Conservation (phyloP, 1,284 basidiomycete species). For the Sparassis latifolia region DNA sequence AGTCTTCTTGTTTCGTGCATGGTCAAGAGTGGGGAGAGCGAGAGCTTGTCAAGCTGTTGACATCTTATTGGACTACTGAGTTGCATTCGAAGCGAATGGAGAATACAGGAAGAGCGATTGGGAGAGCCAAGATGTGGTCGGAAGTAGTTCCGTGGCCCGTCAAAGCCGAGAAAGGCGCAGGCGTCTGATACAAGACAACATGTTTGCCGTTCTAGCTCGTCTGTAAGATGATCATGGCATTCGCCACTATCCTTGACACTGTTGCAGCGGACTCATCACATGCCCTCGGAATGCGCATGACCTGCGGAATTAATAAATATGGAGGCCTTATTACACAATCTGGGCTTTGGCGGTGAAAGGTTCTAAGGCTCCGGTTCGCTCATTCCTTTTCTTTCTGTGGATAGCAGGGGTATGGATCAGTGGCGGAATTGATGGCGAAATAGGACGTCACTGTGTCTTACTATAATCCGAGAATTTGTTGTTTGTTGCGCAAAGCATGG, state of each 20-base stretch:
- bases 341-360: neutral
- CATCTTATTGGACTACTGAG: slow-evolving; percentile 21
- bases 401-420: no score
- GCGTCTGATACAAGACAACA: slow-evolving; percentile 20
- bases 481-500: no score
- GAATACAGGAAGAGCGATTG: slow-evolving; percentile 23
- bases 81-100: slow-evolving; percentile 19
- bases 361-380: no score
- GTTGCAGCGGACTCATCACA: slow-evolving; percentile 10
- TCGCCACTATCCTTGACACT: neutral
- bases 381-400: no score
- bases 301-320: neutral
- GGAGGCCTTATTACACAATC: neutral
- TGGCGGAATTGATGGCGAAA: no score
- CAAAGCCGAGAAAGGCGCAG: slow-evolving; percentile 21
- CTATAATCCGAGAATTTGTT: no score
- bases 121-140: slow-evolving; percentile 10
- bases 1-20: slow-evolving; percentile 64
- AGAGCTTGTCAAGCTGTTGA: slow-evolving; percentile 13
- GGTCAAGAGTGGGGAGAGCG: slow-evolving; percentile 15
- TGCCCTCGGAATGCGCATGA: slow-evolving; percentile 6
- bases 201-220: slow-evolving; percentile 22
- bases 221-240: slow-evolving; percentile 8
- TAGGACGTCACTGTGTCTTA: no score
- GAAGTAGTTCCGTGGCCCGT: slow-evolving; percentile 18